Evolutionary conservation across 352 stramenopile genomes (phyloP).

Genomic region (Nothophytophthora sp.): DNA sequence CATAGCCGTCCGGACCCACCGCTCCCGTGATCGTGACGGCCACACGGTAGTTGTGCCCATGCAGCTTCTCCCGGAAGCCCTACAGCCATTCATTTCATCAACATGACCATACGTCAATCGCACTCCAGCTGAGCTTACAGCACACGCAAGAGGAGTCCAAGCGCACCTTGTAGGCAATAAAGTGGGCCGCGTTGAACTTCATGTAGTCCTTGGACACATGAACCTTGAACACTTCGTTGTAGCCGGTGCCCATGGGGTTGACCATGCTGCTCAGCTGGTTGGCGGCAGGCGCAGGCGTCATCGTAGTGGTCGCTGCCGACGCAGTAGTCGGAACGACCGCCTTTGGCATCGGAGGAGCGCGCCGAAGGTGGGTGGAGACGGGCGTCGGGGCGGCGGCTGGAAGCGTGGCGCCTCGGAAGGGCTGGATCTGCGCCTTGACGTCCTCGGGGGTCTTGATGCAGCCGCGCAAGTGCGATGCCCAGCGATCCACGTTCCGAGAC

Average conservation of each 20-base stretch:
- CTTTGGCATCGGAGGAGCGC: constrained; percentile 3
- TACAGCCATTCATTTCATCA: constrained; percentile 20
- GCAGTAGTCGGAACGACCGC: background rate
- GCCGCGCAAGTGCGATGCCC: constrained; percentile 77
- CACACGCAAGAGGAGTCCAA: background rate
- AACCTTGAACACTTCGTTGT: constrained; percentile 86
- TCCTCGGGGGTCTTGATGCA: constrained; percentile 79
- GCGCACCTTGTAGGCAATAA: constrained; percentile 87
- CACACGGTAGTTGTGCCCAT: constrained; percentile 98
- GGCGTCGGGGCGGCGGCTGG: constrained; percentile 2
- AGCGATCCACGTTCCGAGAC: constrained; percentile 83
- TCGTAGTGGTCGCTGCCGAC: background rate
- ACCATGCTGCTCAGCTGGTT: constrained; percentile 3
- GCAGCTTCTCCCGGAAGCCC: constrained; percentile 96
- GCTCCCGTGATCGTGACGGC: constrained; percentile 87
- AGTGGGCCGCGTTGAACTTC: constrained; percentile 91
- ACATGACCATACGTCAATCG: constrained; percentile 2
- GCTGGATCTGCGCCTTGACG: constrained; percentile 78
- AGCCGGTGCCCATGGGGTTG: constrained; percentile 29
- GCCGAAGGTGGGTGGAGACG: too few relatives aligned
- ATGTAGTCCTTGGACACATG: constrained; percentile 92
- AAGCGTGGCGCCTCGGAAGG: constrained; percentile 26
- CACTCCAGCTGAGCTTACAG: background rate
- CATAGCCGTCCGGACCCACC: constrained; percentile 94
- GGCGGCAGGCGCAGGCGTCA: background rate